These are phyloP conservation scores for Aspergillus coremiiformis DNA, from an alignment of 495 filamentous ascomycete species.

Conservation along the genomic window DNA sequence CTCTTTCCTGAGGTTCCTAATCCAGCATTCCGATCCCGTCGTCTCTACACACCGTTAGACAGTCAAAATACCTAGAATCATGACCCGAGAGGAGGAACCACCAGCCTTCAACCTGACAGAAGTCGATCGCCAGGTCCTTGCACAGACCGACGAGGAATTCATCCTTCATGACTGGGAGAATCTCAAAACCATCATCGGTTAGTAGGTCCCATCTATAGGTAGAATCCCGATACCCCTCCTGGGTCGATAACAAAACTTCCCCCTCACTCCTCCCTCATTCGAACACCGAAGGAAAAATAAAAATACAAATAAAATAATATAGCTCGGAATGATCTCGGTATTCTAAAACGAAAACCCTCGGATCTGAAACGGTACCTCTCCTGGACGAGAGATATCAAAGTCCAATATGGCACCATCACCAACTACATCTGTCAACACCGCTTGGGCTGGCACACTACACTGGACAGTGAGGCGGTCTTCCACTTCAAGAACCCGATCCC, in stretches of 20 bases:
- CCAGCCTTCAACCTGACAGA: slow-evolving; percentile 58
- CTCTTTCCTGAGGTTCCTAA: background rate
- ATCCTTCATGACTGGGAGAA: slow-evolving; percentile 61
- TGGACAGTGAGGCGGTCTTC: slow-evolving; percentile 21
- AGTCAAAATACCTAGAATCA: background rate
- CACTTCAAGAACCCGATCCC: slow-evolving; percentile 44
- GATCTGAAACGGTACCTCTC: slow-evolving; percentile 76
- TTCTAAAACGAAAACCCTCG: slow-evolving; percentile 74
- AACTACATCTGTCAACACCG: slow-evolving; percentile 68
- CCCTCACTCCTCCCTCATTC: too few species aligned
- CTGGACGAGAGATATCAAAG: slow-evolving; percentile 65
- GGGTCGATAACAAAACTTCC: too few species aligned
- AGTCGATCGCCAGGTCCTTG: slow-evolving; percentile 55
- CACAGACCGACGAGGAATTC: slow-evolving; percentile 65
- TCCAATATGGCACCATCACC: slow-evolving; percentile 66
- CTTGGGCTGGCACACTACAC: slow-evolving; percentile 53
- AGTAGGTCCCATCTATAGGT: slow-evolving; percentile 34
- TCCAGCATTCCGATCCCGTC: background rate
- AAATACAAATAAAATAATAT: background rate
- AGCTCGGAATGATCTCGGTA: slow-evolving; percentile 65
- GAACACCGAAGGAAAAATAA: too few species aligned
- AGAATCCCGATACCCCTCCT: slow-evolving; percentile 6
- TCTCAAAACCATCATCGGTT: slow-evolving; percentile 56
- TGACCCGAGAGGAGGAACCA: slow-evolving; percentile 15
- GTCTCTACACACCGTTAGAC: background rate